Base-by-base conservation (phyloP, 2,329 filamentous ascomycete genomes). In the Botrytis paeoniae region DNA sequence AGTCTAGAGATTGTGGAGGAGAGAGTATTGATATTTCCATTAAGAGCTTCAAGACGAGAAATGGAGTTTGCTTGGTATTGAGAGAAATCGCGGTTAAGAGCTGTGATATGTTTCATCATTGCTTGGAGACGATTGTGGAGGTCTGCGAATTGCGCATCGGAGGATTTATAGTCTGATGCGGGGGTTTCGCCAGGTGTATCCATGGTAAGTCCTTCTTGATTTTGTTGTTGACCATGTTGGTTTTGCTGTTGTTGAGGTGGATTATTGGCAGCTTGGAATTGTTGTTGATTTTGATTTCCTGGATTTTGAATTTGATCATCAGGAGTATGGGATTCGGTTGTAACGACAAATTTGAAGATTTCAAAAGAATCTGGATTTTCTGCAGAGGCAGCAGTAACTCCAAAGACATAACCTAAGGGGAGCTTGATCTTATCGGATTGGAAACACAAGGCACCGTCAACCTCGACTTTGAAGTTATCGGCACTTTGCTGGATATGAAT, bases 331-430 rank as follows among this genome's bases (percentile, higher is more conserved):
- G 81, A 81, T 39, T 89, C 87, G 18, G 88, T 90, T 80, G 91
- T 89, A 69, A 96, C 89, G 51, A 92, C 87, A 80, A 98, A 88
- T 81, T 95, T 97, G 86, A 95, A 96, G 77, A 97, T 83, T 83
- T 99, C 96, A 79, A 98, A 97, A 8, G 94, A 97, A 83, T 99
- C 96, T 0, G 96, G 94, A 78, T 90, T 95, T 77, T 98, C 95
- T 43, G 93, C 93, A 4, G 93, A 95, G 25, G 93, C 93, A 60
- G 95, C 96, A 20, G 92, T 94, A 77, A 99, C 85, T 78, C 96
- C 96, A 77, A 97, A 93, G 81, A 89, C 88, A 84, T 98, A 97
- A 77, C 93, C 93, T 2, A 87, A 79, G 4, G 95, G 96, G 37
- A 99, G 87, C 75, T 85, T 86, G 79, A 98, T 87, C 85, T 93